Evolutionary conservation across 2,329 filamentous ascomycete genomes (phyloP), one percentile per base, ranked within the genome.

Genomic region (Botryotinia globosa): DNA sequence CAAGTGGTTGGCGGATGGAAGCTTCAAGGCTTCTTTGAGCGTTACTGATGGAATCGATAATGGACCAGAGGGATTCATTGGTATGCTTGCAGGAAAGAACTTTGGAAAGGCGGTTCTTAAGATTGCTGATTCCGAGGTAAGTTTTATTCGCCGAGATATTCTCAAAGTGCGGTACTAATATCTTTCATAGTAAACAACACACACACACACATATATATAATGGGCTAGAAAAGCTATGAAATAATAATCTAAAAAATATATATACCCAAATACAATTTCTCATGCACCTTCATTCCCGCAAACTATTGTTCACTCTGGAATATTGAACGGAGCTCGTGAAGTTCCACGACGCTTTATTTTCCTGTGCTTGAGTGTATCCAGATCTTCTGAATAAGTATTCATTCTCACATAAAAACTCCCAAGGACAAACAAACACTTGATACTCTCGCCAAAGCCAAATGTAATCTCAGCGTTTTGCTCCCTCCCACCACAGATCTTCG

Each of bases 101-200:
- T 90, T 91, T 80, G 91, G 91, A 70, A 93, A 93, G 85, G 89
- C 90, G 25, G 85, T 92, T n/a, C 78, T 92, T 79, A 89, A 91
- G 84, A 88, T 91, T 76, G 77, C 79, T 39, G 78, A 80, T 75
- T 25, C 74, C 48, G 72, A 75, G 72, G 74, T 76, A 45, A 51
- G 69, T 73, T 67, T 39, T 59, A 9, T 42, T 20, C 1, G 4
- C 16, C 22, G 44, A 37, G 37, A 8, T 1, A 14, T 9, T 29
- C 0, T 4, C 32, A 16, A 9, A 9, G 8, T 42, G 16, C 1
- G 16, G 10, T 42, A 48, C 48, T 67, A 67, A 67, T 6, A 48
- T 32, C 3, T 54, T 54, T 42, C 14, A 9, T 29, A 67, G 64
- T 67, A 56, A 66, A 56, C 14, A 56, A 42, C 5, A 34, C 34